phyloP scores from a whole-genome alignment of 2,329 filamentous ascomycete genomes.

The Xylariaceae sp. region DNA sequence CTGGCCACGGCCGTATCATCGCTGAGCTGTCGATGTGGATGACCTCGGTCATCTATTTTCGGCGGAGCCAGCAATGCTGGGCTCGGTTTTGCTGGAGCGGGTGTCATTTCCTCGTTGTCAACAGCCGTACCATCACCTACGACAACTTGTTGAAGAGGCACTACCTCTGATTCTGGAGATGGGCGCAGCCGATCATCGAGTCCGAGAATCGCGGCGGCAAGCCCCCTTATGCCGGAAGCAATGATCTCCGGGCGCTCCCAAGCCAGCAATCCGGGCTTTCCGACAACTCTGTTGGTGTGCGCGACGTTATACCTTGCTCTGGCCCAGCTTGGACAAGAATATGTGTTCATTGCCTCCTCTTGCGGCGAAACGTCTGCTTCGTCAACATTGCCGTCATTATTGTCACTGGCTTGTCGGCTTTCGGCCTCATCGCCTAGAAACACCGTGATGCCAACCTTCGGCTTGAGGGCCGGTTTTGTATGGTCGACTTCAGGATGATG shows the following conservation, averaged over 20 bases:
- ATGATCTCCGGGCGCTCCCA: constrained; percentile 47
- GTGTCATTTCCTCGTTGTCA: constrained; percentile 1
- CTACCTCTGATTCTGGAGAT: constrained; percentile 11
- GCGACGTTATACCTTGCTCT: constrained; percentile 39
- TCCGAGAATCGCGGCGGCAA: constrained; percentile 36
- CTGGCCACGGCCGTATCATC: constrained; percentile 25
- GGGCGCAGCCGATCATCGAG: constrained; percentile 34
- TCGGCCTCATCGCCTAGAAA: constrained; percentile 34
- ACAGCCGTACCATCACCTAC: not conserved
- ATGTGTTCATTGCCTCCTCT: constrained; percentile 20
- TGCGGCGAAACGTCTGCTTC: constrained; percentile 12
- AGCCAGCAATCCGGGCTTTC: constrained; percentile 40
- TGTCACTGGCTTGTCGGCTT: not conserved
- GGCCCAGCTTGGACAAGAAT: constrained; percentile 47
- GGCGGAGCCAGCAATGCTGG: constrained; percentile 15
- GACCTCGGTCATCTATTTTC: constrained; percentile 7
- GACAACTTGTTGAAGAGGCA: constrained; percentile 30
- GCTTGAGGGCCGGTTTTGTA: constrained; percentile 23
- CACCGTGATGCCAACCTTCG: constrained; percentile 43
- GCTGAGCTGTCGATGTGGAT: constrained; percentile 22
- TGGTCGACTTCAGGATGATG: constrained; percentile 27
- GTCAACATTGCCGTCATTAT: constrained; percentile 14
- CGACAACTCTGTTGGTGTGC: constrained; percentile 34
- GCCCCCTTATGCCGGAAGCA: constrained; percentile 33
- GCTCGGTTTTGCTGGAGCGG: constrained; percentile 3